Evolutionary conservation across 768 basidiomycete genomes (phyloP).

Genomic region (Harrya chromipes): DNA sequence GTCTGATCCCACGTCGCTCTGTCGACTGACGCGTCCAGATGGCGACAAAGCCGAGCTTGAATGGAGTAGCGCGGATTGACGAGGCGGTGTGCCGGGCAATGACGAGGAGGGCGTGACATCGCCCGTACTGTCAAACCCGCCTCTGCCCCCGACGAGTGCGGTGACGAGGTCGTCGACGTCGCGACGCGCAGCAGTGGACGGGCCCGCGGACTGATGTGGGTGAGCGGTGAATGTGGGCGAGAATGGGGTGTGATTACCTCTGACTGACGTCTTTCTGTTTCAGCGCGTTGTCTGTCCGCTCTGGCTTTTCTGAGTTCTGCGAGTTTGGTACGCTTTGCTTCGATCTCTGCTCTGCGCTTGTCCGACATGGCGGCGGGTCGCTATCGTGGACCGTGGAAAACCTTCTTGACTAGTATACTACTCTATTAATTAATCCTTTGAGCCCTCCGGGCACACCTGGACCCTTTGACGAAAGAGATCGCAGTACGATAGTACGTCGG

Average conservation of each 20-base stretch:
- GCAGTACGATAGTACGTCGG: too few relatives aligned
- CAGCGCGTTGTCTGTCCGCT: constrained; percentile 61
- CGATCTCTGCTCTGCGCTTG: constrained; percentile 81
- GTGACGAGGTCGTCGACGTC: constrained; percentile 75
- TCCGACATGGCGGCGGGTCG: constrained; percentile 45
- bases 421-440: too few relatives aligned
- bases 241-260: constrained; percentile 18
- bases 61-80: constrained; percentile 36
- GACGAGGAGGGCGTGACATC: constrained; percentile 71
- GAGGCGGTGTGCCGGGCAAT: constrained; percentile 64
- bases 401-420: neutral
- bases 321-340: constrained; percentile 85
- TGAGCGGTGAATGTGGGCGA: neutral
- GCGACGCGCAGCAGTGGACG: constrained; percentile 42
- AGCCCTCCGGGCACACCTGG: too few relatives aligned
- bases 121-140: constrained; percentile 50
- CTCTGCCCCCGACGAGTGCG: constrained; percentile 44
- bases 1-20: constrained; percentile 62
- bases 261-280: constrained; percentile 37
- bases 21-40: constrained; percentile 67
- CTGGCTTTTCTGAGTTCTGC: constrained; percentile 79
- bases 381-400: constrained; percentile 1
- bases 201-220: constrained; percentile 33
- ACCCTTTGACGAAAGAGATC: too few relatives aligned
- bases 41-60: constrained; percentile 37